phyloP scores from a whole-genome alignment of 306 rosid genomes.

The Aeschynomene evenia region DNA sequence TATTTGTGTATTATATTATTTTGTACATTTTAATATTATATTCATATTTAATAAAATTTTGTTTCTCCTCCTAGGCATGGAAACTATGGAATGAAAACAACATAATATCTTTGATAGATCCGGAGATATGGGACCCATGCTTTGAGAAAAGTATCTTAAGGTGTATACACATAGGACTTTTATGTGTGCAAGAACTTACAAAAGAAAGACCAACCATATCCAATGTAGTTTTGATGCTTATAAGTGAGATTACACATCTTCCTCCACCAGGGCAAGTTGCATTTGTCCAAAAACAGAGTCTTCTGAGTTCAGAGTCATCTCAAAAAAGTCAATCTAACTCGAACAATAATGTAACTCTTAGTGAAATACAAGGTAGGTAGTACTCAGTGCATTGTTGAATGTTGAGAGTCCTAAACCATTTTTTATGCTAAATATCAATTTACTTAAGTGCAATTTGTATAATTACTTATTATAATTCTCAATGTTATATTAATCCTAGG shows the following conservation, averaged over 20 bases:
- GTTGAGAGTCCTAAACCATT: too few relatives aligned
- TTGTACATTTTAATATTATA: neutral
- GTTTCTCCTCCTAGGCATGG: conserved; percentile 31
- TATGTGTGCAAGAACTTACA: conserved; percentile 40
- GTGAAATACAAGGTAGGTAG: conserved; percentile 34
- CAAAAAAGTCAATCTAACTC: conserved; percentile 31
- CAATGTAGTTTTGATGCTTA: conserved; percentile 39
- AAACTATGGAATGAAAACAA: conserved; percentile 34
- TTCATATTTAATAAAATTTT: neutral
- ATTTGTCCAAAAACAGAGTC: conserved; percentile 28
- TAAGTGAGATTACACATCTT: conserved; percentile 44
- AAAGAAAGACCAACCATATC: conserved; percentile 41
- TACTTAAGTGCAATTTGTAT: neutral
- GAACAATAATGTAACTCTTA: conserved; percentile 37
- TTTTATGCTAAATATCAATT: neutral
- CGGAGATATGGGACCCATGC: conserved; percentile 25
- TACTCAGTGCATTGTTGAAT: neutral
- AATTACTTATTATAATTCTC: neutral
- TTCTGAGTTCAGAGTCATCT: conserved; percentile 17
- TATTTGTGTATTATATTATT: too few relatives aligned
- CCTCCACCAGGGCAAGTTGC: conserved; percentile 39
- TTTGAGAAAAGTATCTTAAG: conserved; percentile 30
- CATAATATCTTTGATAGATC: conserved; percentile 26
- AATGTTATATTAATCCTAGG: neutral
- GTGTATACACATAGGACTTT: conserved; percentile 42